Evolutionary conservation across 257 asterid species (phyloP).

Genomic region (Striga asiatica): DNA sequence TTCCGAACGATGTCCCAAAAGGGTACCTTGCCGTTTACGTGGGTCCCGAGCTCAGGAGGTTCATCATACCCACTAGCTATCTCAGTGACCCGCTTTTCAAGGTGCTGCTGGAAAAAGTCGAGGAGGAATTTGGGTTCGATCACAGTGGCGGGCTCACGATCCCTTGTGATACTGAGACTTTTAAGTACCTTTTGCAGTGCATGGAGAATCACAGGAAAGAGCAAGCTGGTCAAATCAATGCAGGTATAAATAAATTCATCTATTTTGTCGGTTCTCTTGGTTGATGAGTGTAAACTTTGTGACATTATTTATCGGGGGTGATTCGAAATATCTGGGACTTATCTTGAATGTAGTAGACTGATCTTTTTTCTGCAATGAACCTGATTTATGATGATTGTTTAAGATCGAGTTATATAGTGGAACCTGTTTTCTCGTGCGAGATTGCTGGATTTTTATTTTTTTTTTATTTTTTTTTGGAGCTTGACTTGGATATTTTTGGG

Average conservation of each 20-base stretch:
- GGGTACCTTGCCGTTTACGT: constrained; percentile 55
- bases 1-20: constrained; percentile 38
- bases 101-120: constrained; percentile 44
- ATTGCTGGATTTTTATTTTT: not conserved
- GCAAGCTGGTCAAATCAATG: constrained; percentile 16
- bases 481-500: not conserved
- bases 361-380: too few species aligned
- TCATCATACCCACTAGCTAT: constrained; percentile 50
- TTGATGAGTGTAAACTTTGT: too few species aligned
- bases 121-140: constrained; percentile 68
- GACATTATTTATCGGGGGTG: too few species aligned
- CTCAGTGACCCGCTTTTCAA: constrained; percentile 51
- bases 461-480: too few species aligned
- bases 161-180: constrained; percentile 55
- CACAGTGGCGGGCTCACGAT: constrained; percentile 47
- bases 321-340: too few species aligned
- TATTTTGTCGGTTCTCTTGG: not conserved
- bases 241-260: constrained; percentile 29
- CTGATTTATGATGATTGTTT: too few species aligned
- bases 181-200: constrained; percentile 44
- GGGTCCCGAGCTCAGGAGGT: constrained; percentile 53
- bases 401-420: too few species aligned
- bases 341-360: too few species aligned
- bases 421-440: not conserved
- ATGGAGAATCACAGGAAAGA: constrained; percentile 47